Conservation (phyloP, 2,329 filamentous ascomycete species). For the Talaromyces sp. region DNA sequence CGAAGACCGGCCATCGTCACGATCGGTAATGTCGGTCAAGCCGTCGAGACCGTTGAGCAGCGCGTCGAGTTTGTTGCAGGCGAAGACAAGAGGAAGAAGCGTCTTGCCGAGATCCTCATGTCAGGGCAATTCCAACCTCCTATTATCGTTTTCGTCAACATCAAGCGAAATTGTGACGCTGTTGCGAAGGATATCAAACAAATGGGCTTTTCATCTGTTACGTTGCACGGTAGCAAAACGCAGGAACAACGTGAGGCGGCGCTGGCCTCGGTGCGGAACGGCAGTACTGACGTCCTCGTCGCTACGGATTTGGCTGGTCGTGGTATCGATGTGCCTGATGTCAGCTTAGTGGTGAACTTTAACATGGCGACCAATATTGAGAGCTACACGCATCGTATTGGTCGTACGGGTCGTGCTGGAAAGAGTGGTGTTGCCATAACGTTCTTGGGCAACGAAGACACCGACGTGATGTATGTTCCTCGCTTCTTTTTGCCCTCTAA, state of each 20-base stretch:
- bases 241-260: conserved; percentile 97
- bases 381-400: conserved; percentile 93
- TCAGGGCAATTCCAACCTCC: conserved; percentile 78
- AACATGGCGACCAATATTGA: conserved; percentile 96
- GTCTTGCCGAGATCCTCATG: conserved; percentile 82
- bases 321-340: conserved; percentile 96
- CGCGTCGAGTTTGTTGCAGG: conserved; percentile 86
- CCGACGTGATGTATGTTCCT: conserved; percentile 69
- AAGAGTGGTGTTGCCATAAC: conserved; percentile 96
- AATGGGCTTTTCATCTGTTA: conserved; percentile 87
- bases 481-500: conserved; percentile 12
- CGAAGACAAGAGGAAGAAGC: conserved; percentile 95
- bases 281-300: conserved; percentile 80
- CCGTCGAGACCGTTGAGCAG: conserved; percentile 96
- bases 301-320: conserved; percentile 93
- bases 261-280: conserved; percentile 76
- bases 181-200: conserved; percentile 91
- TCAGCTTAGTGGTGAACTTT: conserved; percentile 94
- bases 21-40: conserved; percentile 91
- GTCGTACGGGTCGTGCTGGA: conserved; percentile 93
- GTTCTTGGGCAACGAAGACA: conserved; percentile 86
- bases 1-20: conserved; percentile 89
- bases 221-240: conserved; percentile 91
- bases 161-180: conserved; percentile 97
- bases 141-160: conserved; percentile 99